phyloP scores from a whole-genome alignment of 306 rosid genomes.

The Pyrus betulifolia region DNA sequence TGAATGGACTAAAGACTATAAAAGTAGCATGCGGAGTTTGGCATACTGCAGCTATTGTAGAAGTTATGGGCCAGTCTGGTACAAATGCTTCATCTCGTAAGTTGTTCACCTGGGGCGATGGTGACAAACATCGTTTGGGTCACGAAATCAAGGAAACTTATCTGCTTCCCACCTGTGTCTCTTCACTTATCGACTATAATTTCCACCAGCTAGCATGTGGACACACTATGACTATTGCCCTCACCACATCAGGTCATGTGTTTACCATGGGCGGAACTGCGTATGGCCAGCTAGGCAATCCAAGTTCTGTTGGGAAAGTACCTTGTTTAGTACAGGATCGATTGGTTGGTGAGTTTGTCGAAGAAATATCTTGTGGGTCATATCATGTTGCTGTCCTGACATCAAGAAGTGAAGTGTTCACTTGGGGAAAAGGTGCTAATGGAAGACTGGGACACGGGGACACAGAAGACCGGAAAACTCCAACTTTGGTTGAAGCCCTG shows the following conservation, averaged over 20 bases:
- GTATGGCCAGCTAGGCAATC: slow-evolving; percentile 85
- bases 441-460: slow-evolving; percentile 97
- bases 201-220: slow-evolving; percentile 91
- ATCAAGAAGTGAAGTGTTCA: slow-evolving; percentile 85
- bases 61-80: slow-evolving; percentile 48
- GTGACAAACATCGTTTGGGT: slow-evolving; percentile 81
- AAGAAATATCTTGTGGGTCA: slow-evolving; percentile 82
- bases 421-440: slow-evolving; percentile 95
- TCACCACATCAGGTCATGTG: slow-evolving; percentile 86
- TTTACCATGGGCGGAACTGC: slow-evolving; percentile 74
- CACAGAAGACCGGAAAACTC: slow-evolving; percentile 51
- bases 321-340: slow-evolving; percentile 78
- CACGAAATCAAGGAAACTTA: slow-evolving; percentile 71
- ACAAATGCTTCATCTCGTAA: slow-evolving; percentile 42
- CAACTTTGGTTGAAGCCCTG: slow-evolving; percentile 79
- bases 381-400: slow-evolving; percentile 78
- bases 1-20: slow-evolving; percentile 60
- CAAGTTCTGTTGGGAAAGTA: slow-evolving; percentile 62
- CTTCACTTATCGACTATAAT: slow-evolving; percentile 71
- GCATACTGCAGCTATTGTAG: slow-evolving; percentile 96
- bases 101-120: slow-evolving; percentile 97
- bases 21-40: slow-evolving; percentile 94
- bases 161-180: slow-evolving; percentile 80
- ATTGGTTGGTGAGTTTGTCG: slow-evolving; percentile 80
- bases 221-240: slow-evolving; percentile 70